phyloP scores from a whole-genome alignment of 176 grass and related monocot species.

The Eragrostis nindensis region DNA sequence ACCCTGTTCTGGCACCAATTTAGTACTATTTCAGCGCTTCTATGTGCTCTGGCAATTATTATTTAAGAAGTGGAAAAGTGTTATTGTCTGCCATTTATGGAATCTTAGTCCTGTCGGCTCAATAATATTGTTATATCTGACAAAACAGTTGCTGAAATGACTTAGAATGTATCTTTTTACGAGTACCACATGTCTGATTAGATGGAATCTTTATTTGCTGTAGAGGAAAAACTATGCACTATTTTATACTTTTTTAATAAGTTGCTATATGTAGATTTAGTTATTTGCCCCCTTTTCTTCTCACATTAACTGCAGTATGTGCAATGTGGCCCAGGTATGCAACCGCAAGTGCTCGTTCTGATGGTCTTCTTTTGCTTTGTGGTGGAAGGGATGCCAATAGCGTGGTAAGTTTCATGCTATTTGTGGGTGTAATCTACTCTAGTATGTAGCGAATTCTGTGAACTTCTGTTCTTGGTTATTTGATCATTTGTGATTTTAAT shows the following conservation, averaged over 20 bases:
- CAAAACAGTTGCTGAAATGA: background rate
- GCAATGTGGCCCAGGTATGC: conserved; percentile 76
- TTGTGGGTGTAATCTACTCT: background rate
- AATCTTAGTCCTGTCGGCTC: conserved; percentile 17
- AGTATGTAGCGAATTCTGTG: background rate
- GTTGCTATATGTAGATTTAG: conserved; percentile 22
- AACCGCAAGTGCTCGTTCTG: conserved; percentile 95
- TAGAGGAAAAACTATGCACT: conserved; percentile 3
- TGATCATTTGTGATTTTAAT: conserved; percentile 11
- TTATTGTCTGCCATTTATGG: background rate
- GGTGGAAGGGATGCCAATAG: conserved; percentile 97
- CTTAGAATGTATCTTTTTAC: conserved; percentile 8
- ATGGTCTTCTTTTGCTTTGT: conserved; percentile 95
- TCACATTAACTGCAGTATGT: conserved; percentile 27
- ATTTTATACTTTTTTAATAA: background rate
- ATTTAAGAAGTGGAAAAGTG: background rate
- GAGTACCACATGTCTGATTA: background rate
- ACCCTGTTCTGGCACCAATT: background rate
- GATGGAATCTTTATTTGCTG: conserved; percentile 30
- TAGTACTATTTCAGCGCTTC: background rate
- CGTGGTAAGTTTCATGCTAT: conserved; percentile 74
- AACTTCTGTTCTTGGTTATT: conserved; percentile 9
- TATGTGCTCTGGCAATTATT: background rate
- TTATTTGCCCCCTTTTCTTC: background rate
- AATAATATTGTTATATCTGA: background rate